Percentiles rank a stretch among this genome's conserved stretches.
These are phyloP conservation scores for Senna tora DNA, from an alignment of 306 rosid genomes.

Conservation along the genomic window DNA sequence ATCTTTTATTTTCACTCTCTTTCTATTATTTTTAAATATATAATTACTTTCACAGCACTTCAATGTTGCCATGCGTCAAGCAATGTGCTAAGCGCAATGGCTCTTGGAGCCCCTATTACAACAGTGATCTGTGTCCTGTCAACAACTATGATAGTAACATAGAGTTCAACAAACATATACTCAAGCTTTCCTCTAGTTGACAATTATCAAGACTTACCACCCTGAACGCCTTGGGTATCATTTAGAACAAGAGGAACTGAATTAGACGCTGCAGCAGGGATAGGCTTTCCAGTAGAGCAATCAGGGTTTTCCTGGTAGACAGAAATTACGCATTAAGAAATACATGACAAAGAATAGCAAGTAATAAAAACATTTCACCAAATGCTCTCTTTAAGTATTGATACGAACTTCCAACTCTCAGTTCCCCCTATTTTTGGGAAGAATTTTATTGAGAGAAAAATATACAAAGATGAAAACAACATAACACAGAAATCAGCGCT, in stretches of 20 bases:
- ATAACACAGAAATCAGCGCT: not conserved
- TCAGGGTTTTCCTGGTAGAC: constrained; percentile 52
- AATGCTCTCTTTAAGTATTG: not conserved
- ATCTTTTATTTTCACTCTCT: too few species aligned
- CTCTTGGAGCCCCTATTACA: too few species aligned
- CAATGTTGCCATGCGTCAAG: too few species aligned
- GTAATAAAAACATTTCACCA: not conserved
- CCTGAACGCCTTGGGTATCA: constrained; percentile 44
- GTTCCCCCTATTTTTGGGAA: constrained; percentile 6
- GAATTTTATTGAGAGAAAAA: not conserved
- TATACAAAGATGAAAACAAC: not conserved
- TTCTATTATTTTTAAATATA: too few species aligned
- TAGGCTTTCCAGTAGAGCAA: constrained; percentile 41
- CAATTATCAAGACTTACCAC: constrained; percentile 61
- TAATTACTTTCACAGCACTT: too few species aligned
- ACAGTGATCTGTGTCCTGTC: too few species aligned
- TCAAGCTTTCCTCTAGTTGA: not conserved
- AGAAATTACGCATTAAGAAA: constrained; percentile 29
- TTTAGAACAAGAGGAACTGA: constrained; percentile 43
- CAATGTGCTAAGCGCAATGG: too few species aligned
- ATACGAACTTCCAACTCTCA: not conserved
- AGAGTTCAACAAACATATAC: constrained; percentile 22
- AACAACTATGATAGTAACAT: not conserved
- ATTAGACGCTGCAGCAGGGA: constrained; percentile 41
- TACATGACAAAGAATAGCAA: constrained; percentile 6